Conservation (phyloP, 2,329 filamentous ascomycete species). For the Sporothrix humicola region DNA sequence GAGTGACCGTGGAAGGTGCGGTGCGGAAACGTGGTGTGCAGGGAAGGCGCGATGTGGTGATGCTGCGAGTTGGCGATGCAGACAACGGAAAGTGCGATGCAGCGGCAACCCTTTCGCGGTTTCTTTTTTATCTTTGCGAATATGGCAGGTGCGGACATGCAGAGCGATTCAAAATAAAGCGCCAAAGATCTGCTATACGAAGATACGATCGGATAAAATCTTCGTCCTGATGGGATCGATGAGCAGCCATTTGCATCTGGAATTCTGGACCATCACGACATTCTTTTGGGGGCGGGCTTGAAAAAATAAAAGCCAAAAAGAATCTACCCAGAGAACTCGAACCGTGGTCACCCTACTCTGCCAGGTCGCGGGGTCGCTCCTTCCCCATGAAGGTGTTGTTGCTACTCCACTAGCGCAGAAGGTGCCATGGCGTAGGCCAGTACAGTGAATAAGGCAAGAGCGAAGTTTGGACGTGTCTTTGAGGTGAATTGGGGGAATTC, state of each 20-base stretch:
- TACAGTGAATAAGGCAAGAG: not conserved
- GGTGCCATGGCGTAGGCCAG: not conserved
- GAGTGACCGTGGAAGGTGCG: slow-evolving; percentile 14
- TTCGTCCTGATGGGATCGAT: not conserved
- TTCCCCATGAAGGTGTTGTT: not conserved
- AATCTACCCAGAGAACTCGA: not conserved
- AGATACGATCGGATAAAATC: not conserved
- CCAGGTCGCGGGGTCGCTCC: not conserved
- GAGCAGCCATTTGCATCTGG: not conserved
- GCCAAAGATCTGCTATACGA: not conserved
- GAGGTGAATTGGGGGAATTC: not conserved
- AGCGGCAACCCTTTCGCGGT: not conserved
- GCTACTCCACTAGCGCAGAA: not conserved
- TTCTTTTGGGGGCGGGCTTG: not conserved
- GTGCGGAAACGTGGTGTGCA: not conserved
- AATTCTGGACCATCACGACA: slow-evolving; percentile 4
- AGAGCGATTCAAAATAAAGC: not conserved
- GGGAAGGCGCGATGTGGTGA: too few relatives aligned
- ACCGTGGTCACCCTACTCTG: not conserved
- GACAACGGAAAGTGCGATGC: not conserved
- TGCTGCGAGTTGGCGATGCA: too few relatives aligned
- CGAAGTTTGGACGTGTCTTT: not conserved
- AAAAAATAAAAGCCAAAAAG: not conserved
- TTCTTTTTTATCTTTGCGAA: not conserved
- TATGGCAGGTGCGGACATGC: not conserved